These are phyloP conservation scores for Phytophthora rubi DNA, from an alignment of 352 stramenopile species.

Conservation along the genomic window DNA sequence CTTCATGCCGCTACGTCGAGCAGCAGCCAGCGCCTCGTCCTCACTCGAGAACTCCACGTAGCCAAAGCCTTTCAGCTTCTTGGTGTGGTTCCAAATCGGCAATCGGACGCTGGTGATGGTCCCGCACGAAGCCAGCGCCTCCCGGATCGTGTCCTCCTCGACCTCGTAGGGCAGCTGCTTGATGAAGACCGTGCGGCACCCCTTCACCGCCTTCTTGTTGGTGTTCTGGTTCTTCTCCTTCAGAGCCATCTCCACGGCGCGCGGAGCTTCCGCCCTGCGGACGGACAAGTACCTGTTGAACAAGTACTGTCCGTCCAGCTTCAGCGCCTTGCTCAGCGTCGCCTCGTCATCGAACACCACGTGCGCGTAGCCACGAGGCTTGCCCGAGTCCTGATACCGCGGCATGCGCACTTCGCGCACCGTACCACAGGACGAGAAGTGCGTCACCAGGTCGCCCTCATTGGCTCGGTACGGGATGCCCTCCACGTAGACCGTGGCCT, in stretches of 20 bases:
- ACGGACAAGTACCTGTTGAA: constrained; percentile 92
- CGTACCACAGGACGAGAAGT: constrained; percentile 89
- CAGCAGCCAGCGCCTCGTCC: constrained; percentile 69
- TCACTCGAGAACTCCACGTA: constrained; percentile 93
- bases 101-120: constrained; percentile 94
- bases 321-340: constrained; percentile 80
- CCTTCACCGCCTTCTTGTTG: constrained; percentile 75
- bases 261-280: constrained; percentile 73
- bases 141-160: constrained; percentile 82
- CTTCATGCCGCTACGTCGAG: constrained; percentile 85
- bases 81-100: constrained; percentile 93
- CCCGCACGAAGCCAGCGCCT: constrained; percentile 87
- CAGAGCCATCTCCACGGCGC: constrained; percentile 71
- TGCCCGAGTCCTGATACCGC: constrained; percentile 92
- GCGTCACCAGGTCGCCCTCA: constrained; percentile 90
- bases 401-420: constrained; percentile 95
- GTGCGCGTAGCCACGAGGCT: constrained; percentile 91
- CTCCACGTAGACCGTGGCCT: constrained; percentile 94
- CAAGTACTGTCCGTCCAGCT: constrained; percentile 91
- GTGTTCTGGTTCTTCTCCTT: constrained; percentile 72
- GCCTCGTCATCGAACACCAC: constrained; percentile 90
- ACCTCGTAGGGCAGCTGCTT: constrained; percentile 95
- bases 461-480: constrained; percentile 94
- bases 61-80: constrained; percentile 96
- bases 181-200: constrained; percentile 94